phyloP scores from a whole-genome alignment of 2,329 filamentous ascomycete species.

The Aspergillus floridensis region DNA sequence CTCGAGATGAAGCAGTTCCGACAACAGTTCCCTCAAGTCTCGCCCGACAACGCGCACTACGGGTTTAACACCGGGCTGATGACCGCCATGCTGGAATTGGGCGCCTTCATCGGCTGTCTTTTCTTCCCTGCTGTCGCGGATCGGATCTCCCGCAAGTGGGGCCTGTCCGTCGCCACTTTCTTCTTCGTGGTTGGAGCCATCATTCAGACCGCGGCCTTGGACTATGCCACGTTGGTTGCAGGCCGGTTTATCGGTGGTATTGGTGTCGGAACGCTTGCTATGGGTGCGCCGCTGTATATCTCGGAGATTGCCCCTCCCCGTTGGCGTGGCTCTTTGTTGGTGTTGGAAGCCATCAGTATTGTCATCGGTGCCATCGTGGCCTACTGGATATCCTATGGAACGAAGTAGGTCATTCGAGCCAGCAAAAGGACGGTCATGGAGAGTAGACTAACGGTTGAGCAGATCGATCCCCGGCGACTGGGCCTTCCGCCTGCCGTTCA shows the following conservation, averaged over 20 bases:
- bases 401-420: constrained; percentile 25
- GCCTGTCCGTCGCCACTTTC: constrained; percentile 29
- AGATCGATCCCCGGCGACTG: constrained; percentile 29
- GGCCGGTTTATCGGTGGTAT: constrained; percentile 40
- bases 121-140: constrained; percentile 41
- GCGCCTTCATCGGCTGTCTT: constrained; percentile 36
- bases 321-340: constrained; percentile 22
- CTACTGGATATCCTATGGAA: constrained; percentile 48
- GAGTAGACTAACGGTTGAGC: too few relatives aligned
- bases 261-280: constrained; percentile 36
- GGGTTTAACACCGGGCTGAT: constrained; percentile 37
- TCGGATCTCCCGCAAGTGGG: constrained; percentile 43
- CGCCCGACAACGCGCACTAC: constrained; percentile 29
- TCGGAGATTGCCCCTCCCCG: constrained; percentile 43
- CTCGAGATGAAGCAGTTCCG: constrained; percentile 50
- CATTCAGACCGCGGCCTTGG: constrained; percentile 34
- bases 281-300: constrained; percentile 51
- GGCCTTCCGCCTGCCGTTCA: constrained; percentile 45
- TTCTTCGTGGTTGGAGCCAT: constrained; percentile 46
- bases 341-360: constrained; percentile 25
- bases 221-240: constrained; percentile 30
- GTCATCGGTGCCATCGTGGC: constrained; percentile 26
- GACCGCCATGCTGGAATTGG: constrained; percentile 45
- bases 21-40: constrained; percentile 40
- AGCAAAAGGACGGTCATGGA: not conserved